phyloP scores from a whole-genome alignment of 257 asterid species.

The Nicotiana knightiana region DNA sequence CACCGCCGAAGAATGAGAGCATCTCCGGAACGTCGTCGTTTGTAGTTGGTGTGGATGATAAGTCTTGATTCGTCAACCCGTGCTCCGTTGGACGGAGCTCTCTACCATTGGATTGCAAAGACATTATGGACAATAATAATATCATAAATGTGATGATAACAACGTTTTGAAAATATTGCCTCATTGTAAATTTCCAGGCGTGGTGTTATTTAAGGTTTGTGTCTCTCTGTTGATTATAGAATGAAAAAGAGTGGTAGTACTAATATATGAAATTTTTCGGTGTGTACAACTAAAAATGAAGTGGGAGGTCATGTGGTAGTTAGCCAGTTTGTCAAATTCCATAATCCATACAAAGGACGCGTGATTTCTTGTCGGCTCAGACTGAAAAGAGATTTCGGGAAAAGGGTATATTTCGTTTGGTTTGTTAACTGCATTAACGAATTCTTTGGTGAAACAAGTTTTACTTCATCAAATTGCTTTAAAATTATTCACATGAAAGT shows the following conservation, averaged over 20 bases:
- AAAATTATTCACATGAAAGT: not conserved
- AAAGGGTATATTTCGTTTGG: not conserved
- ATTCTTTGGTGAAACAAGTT: no score
- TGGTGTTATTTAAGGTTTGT: no score
- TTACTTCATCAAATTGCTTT: not conserved
- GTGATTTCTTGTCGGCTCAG: constrained; percentile 9
- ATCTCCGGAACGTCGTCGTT: not conserved
- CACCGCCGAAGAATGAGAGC: not conserved
- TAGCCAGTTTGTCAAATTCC: not conserved
- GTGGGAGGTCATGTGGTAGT: not conserved
- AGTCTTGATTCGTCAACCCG: not conserved
- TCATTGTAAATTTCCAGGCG: not conserved
- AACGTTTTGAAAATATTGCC: not conserved
- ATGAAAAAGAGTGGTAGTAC: no score
- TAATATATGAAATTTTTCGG: not conserved
- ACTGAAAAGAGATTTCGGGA: not conserved
- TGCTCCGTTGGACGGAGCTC: constrained; percentile 8
- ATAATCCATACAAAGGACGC: not conserved
- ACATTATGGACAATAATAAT: not conserved
- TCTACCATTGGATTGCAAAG: not conserved
- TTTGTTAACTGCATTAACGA: not conserved
- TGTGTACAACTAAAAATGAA: not conserved
- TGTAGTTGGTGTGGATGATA: not conserved
- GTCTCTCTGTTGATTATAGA: not conserved
- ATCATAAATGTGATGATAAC: not conserved